Base-by-base conservation (phyloP, 2,329 filamentous ascomycete genomes). In the Zymoseptoria pseudotritici region DNA sequence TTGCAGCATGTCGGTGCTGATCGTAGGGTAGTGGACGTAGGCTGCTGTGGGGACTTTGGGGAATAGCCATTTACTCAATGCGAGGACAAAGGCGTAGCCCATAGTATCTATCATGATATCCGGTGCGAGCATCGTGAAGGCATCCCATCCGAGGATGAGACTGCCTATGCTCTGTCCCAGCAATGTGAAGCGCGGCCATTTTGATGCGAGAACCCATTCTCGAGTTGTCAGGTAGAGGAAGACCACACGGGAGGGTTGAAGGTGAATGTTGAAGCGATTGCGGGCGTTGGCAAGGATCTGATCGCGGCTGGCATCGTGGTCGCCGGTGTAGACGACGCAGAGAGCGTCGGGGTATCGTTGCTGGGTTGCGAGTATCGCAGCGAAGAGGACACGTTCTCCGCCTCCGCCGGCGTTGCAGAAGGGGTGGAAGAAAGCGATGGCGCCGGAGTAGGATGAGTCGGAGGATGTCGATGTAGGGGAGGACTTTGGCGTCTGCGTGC, bases 391-490 rank as follows among this genome's bases (percentile, higher is more conserved):
- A 73, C 94, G 83, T 77, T 99, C 94, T 63, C 94, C 94, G 62
- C 94, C 94, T 26, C 94, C 94, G 58, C 94, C 94, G 55, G 94
- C 94, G 78, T 99, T 97, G 76, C 94, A 97, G 74, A 97, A 99
- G 1, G 94, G 94, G 74, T 99, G 94, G 73, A 99, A 96, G 81
- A 99, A 97, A 53, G 91, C 94, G 63, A 97, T 85, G 57, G 97
- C 86, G 31, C 92, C 92, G 63, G 86, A 81, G 89, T 90, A 97
- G 53, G 88, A 81, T 65, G 82, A 78, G 60, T 82, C 79, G 10
- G 73, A 70, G 2, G 54, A 21, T 17, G 42, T 20, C 2, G 58
- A 59, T 72, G 63, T 73, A 24, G 72, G 75, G 53, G 74, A 79
- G 65, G 78, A 79, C 54, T 73, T 71, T 49, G 77, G 78, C 70